Evolutionary conservation across 176 grass and related monocot genomes (phyloP).

Genomic region (Bromus sterilis): DNA sequence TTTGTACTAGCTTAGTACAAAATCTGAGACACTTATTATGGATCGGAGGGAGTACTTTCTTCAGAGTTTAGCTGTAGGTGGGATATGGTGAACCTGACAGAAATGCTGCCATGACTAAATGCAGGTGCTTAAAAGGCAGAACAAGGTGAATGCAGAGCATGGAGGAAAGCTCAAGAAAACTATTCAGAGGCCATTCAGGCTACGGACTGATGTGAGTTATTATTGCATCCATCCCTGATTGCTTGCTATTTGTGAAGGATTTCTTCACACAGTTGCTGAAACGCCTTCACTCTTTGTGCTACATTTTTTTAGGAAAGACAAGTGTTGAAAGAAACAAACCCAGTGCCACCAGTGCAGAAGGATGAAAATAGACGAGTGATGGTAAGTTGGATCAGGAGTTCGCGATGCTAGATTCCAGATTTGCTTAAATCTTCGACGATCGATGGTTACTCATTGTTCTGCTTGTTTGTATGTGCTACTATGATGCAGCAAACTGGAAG

Average conservation of each 20-base stretch:
- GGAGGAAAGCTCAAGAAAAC: slow-evolving; percentile 62
- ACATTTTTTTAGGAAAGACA: slow-evolving; percentile 61
- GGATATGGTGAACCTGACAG: background rate
- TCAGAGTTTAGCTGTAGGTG: background rate
- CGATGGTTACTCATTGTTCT: background rate
- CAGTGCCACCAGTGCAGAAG: slow-evolving; percentile 20
- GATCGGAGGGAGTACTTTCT: too few relatives aligned
- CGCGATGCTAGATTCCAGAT: background rate
- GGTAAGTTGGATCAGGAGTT: slow-evolving; percentile 5
- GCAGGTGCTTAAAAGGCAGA: slow-evolving; percentile 38
- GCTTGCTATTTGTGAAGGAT: background rate
- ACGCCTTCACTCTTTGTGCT: background rate
- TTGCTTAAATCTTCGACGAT: background rate
- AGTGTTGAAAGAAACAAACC: slow-evolving; percentile 75
- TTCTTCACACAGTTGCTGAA: background rate
- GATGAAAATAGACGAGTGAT: background rate
- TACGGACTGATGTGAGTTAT: slow-evolving; percentile 81
- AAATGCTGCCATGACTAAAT: background rate
- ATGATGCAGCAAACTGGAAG: slow-evolving; percentile 23
- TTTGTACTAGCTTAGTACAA: too few relatives aligned
- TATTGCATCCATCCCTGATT: background rate
- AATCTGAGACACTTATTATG: too few relatives aligned
- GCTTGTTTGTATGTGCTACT: background rate
- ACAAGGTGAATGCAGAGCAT: slow-evolving; percentile 34
- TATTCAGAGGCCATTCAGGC: slow-evolving; percentile 77